Base-by-base conservation (phyloP, 2,329 filamentous ascomycete genomes). In the Penicillium fuscoglaucum region DNA sequence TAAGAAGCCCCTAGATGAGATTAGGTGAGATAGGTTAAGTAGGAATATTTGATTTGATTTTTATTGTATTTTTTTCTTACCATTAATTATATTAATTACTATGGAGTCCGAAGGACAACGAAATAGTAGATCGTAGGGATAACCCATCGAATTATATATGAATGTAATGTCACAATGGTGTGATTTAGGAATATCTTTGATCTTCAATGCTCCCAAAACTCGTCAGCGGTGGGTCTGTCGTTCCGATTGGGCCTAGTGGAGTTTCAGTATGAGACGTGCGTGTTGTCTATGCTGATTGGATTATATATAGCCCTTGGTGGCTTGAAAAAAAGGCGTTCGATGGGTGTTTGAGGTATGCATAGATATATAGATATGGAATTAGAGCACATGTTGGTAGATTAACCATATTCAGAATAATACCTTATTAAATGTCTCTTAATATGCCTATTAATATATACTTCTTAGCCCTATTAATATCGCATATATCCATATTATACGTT, bases 191-290 rank as follows among this genome's bases (percentile, higher is more conserved):
- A 45, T 45, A 29, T 45, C 43, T 29, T 45, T 24, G 43, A 45
- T 45, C 43, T 28, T 43, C 50, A 51, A 57, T 33, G 28, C 19
- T 19, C n/a, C 24, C 43, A 51, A 35, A 51, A 55, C 59, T 67
- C 62, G 62, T 67, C 64, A 67, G 60, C 64, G 58, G 55, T 52
- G 62, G 61, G 53, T 60, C 41, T 35, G 15, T 24, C 35, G 6
- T 10, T 60, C 54, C 9, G 35, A 62, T 41, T 19, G 12, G 57
- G 62, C 5, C 52, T 66, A 66, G 64, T 50, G 31, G 41, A 37
- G 64, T 66, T 67, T 67, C 64, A 66, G 49, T 48, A 51, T 66
- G 60, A 65, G 62, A 67, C 64, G 48, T 37, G 24, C 33, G 40
- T 46, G 47, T 40, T 55, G 44, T 61, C 37, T 31, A 45, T 53